Evolutionary conservation across 306 rosid genomes (phyloP).

Genomic region (Prunus padus): DNA sequence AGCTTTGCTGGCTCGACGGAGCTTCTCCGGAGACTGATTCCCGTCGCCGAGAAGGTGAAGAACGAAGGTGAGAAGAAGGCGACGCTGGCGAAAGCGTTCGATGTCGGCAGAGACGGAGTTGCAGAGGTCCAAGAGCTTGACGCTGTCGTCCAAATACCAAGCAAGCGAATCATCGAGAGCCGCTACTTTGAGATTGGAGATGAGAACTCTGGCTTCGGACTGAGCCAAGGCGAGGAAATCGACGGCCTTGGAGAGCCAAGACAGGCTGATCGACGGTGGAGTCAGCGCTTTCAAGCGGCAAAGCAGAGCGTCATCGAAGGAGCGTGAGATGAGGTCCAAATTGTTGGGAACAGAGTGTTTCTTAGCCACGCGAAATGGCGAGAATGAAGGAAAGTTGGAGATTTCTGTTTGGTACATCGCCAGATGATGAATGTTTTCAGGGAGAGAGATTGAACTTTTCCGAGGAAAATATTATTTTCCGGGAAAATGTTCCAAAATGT

Average conservation of each 20-base stretch:
- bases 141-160: conserved; percentile 4
- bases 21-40: background rate
- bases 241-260: conserved; percentile 18
- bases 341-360: background rate
- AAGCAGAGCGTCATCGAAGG: conserved; percentile 13
- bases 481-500: background rate
- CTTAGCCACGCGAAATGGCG: background rate
- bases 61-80: background rate
- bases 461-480: background rate
- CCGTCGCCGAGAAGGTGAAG: background rate
- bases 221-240: background rate
- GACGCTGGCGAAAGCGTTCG: conserved; percentile 6
- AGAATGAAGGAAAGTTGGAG: background rate
- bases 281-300: background rate
- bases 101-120: conserved; percentile 14
- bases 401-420: conserved; percentile 10
- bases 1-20: background rate
- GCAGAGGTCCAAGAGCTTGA: conserved; percentile 11
- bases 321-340: background rate
- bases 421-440: background rate
- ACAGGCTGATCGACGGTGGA: conserved; percentile 11
- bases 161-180: background rate
- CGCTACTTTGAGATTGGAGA: background rate
- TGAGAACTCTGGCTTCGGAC: conserved; percentile 2
- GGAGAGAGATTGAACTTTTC: background rate